Conservation (phyloP, 192 early-diverging fungal species). For the Umbelopsis vinacea region DNA sequence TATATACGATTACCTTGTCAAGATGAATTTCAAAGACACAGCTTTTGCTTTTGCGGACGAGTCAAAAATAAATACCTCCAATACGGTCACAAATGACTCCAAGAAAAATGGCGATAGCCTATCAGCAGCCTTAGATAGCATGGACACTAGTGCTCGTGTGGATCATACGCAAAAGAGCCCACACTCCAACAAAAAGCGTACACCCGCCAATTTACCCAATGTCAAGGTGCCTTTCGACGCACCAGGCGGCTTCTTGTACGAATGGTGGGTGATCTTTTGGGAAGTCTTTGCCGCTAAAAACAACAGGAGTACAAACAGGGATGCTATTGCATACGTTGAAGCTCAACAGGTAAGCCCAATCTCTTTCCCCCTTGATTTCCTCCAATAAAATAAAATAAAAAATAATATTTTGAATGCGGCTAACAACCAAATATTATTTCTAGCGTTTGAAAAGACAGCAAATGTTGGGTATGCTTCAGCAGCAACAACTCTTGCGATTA, state of each 20-base stretch:
- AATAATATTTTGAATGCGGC: background rate
- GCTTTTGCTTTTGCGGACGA: constrained; percentile 58
- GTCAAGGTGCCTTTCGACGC: constrained; percentile 49
- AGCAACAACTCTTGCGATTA: constrained; percentile 4
- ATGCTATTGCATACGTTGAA: constrained; percentile 34
- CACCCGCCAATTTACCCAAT: constrained; percentile 38
- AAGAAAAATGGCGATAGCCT: background rate
- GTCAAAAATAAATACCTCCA: constrained; percentile 17
- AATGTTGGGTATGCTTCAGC: background rate
- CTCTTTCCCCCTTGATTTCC: background rate
- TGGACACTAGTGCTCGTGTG: background rate
- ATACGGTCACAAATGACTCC: background rate
- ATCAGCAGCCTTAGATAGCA: background rate
- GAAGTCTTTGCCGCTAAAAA: constrained; percentile 56
- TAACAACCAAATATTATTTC: background rate
- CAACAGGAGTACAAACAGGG: constrained; percentile 36
- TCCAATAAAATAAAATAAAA: background rate
- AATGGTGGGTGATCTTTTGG: constrained; percentile 74
- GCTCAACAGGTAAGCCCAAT: constrained; percentile 1
- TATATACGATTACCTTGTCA: constrained; percentile 68
- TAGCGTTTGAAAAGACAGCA: constrained; percentile 14
- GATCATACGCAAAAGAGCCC: background rate
- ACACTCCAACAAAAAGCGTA: constrained; percentile 18
- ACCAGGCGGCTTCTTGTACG: constrained; percentile 64
- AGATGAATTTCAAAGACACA: constrained; percentile 55